Conservation (phyloP, 73 alveolate genomes). For the Stentor roeselii region DNA sequence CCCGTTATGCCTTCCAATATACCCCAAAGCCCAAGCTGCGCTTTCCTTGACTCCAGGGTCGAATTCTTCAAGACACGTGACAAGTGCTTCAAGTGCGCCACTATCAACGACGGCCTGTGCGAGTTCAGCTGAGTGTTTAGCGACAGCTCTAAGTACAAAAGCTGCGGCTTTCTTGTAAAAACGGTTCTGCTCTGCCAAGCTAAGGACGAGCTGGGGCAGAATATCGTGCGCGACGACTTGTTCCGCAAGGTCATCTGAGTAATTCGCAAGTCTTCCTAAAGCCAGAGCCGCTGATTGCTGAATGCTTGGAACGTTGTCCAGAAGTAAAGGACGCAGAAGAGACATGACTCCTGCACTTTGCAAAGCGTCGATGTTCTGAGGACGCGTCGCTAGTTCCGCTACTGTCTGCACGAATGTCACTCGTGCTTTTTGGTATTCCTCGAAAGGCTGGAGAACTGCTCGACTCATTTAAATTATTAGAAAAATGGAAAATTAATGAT, state of each 20-base stretch:
- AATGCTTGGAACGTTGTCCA: slow-evolving; percentile 98
- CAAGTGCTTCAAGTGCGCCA: slow-evolving; percentile 99
- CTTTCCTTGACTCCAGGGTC: slow-evolving; percentile 99
- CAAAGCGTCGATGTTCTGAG: slow-evolving; percentile 98
- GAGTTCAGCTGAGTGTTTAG: slow-evolving; percentile 97
- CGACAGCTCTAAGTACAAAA: slow-evolving; percentile 98
- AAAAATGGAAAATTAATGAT: too few relatives aligned
- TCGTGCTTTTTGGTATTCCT: slow-evolving; percentile 97
- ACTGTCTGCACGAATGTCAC: slow-evolving; percentile 98
- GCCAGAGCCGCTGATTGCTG: slow-evolving; percentile 99
- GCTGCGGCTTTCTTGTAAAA: slow-evolving; percentile 99
- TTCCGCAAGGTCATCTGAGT: slow-evolving; percentile 93
- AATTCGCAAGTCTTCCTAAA: slow-evolving; percentile 98
- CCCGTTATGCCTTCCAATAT: slow-evolving; percentile 95
- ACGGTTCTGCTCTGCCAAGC: slow-evolving; percentile 98
- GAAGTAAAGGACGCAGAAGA: slow-evolving; percentile 92
- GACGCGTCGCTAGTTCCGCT: slow-evolving; percentile 99
- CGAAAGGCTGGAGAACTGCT: slow-evolving; percentile 96
- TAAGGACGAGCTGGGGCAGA: slow-evolving; percentile 95
- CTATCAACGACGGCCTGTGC: slow-evolving; percentile 99
- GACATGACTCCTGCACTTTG: slow-evolving; percentile 99
- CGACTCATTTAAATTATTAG: slow-evolving; percentile 70
- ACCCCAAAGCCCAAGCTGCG: slow-evolving; percentile 97
- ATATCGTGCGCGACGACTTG: slow-evolving; percentile 95
- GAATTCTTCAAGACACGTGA: slow-evolving; percentile 97